Base-by-base conservation (phyloP, 495 filamentous ascomycete species). In the Hyphodiscus hymeniophilus region DNA sequence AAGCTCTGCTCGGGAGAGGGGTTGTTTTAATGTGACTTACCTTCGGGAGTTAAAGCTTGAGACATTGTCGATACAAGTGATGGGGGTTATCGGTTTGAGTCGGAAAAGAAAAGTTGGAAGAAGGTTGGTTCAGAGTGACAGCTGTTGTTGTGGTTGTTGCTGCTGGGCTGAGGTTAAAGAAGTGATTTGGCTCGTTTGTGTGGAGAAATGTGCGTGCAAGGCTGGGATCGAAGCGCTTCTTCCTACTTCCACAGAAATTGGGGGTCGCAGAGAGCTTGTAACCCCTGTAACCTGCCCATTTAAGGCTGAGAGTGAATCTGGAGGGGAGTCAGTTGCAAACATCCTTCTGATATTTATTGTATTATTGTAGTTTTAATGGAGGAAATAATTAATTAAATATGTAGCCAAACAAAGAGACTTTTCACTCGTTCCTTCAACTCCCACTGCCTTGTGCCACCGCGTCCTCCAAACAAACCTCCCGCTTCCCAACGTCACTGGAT, bases 1-100 rank as follows among this genome's bases (percentile, higher is more conserved):
- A n/a, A n/a, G n/a, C n/a, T n/a, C n/a, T n/a, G n/a, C n/a, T n/a
- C n/a, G n/a, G n/a, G n/a, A n/a, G n/a, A n/a, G n/a, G n/a, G n/a
- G n/a, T n/a, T n/a, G n/a, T n/a, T 7, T 44, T 31, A 45, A 16
- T 21, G 23, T 21, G 38, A 46, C 56, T 50, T 62, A 65, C 63
- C 63, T 63, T 65, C 63, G 22, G 63, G 63, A 50, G 57, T 62
- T 12, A 51, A 36, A 18, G 60, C 44, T 35, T 54, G 33, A 60
- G 61, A 59, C 62, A 65, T 65, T 38, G 42, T 55, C 45, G 35
- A 38, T n/a, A 35, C 12, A 8, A 23, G 50, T 39, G 41, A 43
- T 40, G 26, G n/a, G 32, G 15, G 15, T 35, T 15, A 15, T 42
- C 20, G 16, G 33, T 39, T n/a, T 46, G 48, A 50, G 15, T 45